phyloP scores from a whole-genome alignment of 306 rosid species.

The Calophaca sinica region DNA sequence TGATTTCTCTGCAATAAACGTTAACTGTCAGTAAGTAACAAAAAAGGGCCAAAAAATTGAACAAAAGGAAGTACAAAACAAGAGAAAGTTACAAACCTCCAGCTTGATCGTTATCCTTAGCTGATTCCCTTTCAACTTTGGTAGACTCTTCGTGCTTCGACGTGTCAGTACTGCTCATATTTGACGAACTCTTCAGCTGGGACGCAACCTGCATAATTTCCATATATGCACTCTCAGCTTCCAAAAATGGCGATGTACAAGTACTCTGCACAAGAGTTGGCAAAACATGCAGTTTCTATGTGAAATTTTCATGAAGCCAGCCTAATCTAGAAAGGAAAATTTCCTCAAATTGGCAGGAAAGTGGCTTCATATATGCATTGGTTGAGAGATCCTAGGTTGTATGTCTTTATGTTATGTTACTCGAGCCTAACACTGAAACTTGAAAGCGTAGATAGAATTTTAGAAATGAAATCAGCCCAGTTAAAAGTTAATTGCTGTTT shows the following conservation, averaged over 20 bases:
- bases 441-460: conserved; percentile 12
- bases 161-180: conserved; percentile 50
- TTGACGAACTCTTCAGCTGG: conserved; percentile 58
- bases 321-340: conserved; percentile 46
- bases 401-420: conserved; percentile 17
- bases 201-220: conserved; percentile 67
- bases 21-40: conserved; percentile 18
- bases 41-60: conserved; percentile 19
- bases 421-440: not conserved
- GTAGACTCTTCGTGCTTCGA: conserved; percentile 46
- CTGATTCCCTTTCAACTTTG: conserved; percentile 47
- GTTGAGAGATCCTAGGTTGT: conserved; percentile 11
- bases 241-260: conserved; percentile 63
- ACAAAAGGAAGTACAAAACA: conserved; percentile 1
- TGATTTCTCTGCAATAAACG: conserved; percentile 60
- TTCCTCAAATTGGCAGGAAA: conserved; percentile 39
- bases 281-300: conserved; percentile 55
- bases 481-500: not conserved
- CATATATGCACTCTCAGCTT: conserved; percentile 65
- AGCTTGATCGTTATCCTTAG: conserved; percentile 43
- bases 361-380: conserved; percentile 44
- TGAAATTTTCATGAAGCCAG: conserved; percentile 53
- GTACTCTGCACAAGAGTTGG: conserved; percentile 68
- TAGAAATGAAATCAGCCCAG: conserved; percentile 13
- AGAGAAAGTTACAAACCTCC: conserved; percentile 54